Percentiles rank a stretch among this genome's conserved stretches.
phyloP scores from a whole-genome alignment of 2,329 filamentous ascomycete genomes.

The Monilinia polystroma region DNA sequence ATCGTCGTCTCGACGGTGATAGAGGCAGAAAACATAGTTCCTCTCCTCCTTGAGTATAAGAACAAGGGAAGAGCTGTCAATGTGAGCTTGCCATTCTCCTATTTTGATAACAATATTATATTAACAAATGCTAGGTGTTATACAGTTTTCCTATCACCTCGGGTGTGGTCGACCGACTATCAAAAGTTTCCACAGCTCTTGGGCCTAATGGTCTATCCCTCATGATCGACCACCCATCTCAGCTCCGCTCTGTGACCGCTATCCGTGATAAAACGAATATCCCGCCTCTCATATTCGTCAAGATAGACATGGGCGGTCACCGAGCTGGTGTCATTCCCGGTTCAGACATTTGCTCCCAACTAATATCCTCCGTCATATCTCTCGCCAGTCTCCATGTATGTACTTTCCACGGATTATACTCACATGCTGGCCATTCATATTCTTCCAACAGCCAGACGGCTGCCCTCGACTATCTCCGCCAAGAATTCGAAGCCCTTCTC shows the following conservation, averaged over 20 bases:
- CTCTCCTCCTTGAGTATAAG: conserved; percentile 59
- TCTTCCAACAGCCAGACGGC: conserved; percentile 52
- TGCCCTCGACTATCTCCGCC: conserved; percentile 58
- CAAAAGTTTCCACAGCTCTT: conserved; percentile 54
- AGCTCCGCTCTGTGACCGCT: conserved; percentile 53
- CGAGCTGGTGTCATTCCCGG: conserved; percentile 64
- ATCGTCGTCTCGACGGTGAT: conserved; percentile 73
- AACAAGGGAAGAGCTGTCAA: conserved; percentile 55
- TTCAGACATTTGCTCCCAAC: conserved; percentile 46
- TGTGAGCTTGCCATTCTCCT: conserved; percentile 44
- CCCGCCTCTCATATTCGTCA: conserved; percentile 62
- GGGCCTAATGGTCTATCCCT: conserved; percentile 58
- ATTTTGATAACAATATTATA: neutral
- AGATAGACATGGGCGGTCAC: conserved; percentile 71
- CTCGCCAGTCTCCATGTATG: conserved; percentile 44
- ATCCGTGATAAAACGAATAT: conserved; percentile 47
- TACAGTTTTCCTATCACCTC: conserved; percentile 70
- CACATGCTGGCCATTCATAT: conserved; percentile 73
- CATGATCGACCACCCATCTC: conserved; percentile 67
- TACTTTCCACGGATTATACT: conserved; percentile 65
- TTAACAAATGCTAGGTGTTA: conserved; percentile 31
- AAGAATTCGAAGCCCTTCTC: conserved; percentile 58
- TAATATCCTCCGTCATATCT: conserved; percentile 49
- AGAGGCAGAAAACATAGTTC: conserved; percentile 67
- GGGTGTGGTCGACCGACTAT: conserved; percentile 59